phyloP scores from a whole-genome alignment of 2,329 filamentous ascomycete genomes.

The Pseudogymnoascus sp. region DNA sequence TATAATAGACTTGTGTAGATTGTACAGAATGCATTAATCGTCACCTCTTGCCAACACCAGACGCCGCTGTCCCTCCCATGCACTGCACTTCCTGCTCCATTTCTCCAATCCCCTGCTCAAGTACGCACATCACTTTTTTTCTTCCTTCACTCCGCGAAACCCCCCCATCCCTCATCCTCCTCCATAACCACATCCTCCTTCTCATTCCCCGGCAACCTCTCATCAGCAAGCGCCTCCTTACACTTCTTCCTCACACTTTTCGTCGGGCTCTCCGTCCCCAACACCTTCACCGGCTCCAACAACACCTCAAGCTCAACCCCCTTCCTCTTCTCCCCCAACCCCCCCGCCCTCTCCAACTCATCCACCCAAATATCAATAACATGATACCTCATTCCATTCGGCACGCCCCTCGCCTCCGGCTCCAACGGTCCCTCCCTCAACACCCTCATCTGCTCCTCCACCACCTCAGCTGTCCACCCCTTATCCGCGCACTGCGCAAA shows the following conservation, averaged over 20 bases:
- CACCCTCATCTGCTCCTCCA: constrained; percentile 40
- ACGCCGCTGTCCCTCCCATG: constrained; percentile 3
- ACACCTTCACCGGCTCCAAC: constrained; percentile 37
- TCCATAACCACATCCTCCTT: constrained; percentile 32
- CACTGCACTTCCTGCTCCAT: background rate
- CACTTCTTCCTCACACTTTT: constrained; percentile 67
- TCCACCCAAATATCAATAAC: constrained; percentile 87
- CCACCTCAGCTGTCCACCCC: constrained; percentile 30
- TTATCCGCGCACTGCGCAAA: constrained; percentile 41
- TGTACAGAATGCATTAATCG: constrained; percentile 15
- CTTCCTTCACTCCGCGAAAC: constrained; percentile 24
- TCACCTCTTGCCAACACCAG: constrained; percentile 18
- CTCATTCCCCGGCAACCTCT: constrained; percentile 60
- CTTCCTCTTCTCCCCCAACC: constrained; percentile 35
- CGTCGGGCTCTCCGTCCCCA: constrained; percentile 48
- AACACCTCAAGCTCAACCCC: constrained; percentile 33
- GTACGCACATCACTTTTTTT: background rate
- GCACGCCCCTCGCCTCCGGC: constrained; percentile 45
- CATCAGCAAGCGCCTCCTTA: constrained; percentile 64
- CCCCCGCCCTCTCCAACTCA: constrained; percentile 68
- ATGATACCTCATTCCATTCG: constrained; percentile 81
- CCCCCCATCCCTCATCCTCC: constrained; percentile 32
- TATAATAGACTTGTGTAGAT: constrained; percentile 11
- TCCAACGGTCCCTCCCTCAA: constrained; percentile 39
- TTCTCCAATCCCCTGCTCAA: background rate